phyloP scores from a whole-genome alignment of 2,329 filamentous ascomycete genomes.

The Aspergillus quadricinctus region DNA sequence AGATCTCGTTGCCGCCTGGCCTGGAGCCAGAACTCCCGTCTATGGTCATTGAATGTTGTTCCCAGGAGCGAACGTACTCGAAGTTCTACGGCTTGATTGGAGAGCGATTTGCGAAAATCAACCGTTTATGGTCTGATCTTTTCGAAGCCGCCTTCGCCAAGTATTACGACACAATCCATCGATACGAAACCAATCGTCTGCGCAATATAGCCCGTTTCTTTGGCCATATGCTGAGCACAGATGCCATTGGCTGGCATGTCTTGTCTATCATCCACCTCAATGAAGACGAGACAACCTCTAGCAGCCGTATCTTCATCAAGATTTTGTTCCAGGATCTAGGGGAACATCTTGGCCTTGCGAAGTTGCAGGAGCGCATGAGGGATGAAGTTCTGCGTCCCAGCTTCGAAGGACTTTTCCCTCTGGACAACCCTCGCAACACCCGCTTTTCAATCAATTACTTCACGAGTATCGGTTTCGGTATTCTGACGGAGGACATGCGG shows the following conservation, averaged over 20 bases:
- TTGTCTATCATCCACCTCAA: slow-evolving; percentile 82
- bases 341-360: slow-evolving; percentile 79
- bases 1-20: slow-evolving; percentile 79
- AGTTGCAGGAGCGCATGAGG: slow-evolving; percentile 68
- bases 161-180: slow-evolving; percentile 96
- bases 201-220: slow-evolving; percentile 96
- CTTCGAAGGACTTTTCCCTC: slow-evolving; percentile 83
- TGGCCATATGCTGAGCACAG: slow-evolving; percentile 80
- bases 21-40: slow-evolving; percentile 86
- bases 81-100: slow-evolving; percentile 96
- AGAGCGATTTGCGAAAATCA: slow-evolving; percentile 93
- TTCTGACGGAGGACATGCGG: slow-evolving; percentile 90
- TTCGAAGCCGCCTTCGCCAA: slow-evolving; percentile 87
- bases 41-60: slow-evolving; percentile 96
- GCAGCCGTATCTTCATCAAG: slow-evolving; percentile 97
- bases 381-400: slow-evolving; percentile 75
- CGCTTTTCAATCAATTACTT: slow-evolving; percentile 99
- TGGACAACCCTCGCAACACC: slow-evolving; percentile 81
- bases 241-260: slow-evolving; percentile 90
- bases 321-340: slow-evolving; percentile 91
- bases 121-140: slow-evolving; percentile 87
- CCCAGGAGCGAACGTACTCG: slow-evolving; percentile 92
- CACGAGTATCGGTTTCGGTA: slow-evolving; percentile 94
- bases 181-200: slow-evolving; percentile 91
- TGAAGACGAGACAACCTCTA: slow-evolving; percentile 94